Evolutionary conservation across 441 rosid genomes (phyloP).

Genomic region (Adansonia rubrostipa): DNA sequence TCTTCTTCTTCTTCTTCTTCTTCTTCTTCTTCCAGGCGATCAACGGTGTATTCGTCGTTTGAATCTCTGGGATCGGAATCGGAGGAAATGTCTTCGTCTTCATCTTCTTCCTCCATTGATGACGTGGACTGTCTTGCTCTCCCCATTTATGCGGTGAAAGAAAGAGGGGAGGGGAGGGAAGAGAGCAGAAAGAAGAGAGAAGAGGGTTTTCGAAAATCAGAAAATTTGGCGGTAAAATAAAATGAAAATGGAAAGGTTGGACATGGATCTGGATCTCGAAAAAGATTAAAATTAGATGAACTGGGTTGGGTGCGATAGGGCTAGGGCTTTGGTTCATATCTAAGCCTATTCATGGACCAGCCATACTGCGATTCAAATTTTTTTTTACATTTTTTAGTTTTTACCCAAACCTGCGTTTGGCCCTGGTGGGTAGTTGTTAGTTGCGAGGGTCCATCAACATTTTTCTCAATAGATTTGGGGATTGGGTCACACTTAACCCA

Average conservation of each 20-base stretch:
- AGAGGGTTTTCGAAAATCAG: slow-evolving; percentile 9
- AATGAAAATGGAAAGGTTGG: neutral
- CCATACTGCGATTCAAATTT: too few species aligned
- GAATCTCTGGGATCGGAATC: slow-evolving; percentile 47
- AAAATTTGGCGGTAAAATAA: slow-evolving; percentile 40
- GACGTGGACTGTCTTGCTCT: slow-evolving; percentile 22
- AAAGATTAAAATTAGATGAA: neutral
- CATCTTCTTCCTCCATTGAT: slow-evolving; percentile 51
- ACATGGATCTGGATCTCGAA: neutral
- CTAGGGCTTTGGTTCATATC: neutral
- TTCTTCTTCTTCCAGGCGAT: slow-evolving; percentile 41
- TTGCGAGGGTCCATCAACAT: too few species aligned
- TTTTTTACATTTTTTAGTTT: too few species aligned
- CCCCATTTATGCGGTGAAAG: slow-evolving; percentile 17
- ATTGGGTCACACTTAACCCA: too few species aligned
- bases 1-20: slow-evolving; percentile 36
- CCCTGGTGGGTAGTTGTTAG: too few species aligned
- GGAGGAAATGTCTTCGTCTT: slow-evolving; percentile 41
- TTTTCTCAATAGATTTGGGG: too few species aligned
- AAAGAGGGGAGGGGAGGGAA: neutral
- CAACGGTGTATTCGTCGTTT: slow-evolving; percentile 44
- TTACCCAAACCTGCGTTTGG: too few species aligned
- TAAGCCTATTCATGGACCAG: too few species aligned
- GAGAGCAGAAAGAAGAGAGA: slow-evolving; percentile 7
- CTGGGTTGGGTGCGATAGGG: neutral